Conservation (phyloP, 1,284 basidiomycete genomes). For the Entoloma clypeatum region DNA sequence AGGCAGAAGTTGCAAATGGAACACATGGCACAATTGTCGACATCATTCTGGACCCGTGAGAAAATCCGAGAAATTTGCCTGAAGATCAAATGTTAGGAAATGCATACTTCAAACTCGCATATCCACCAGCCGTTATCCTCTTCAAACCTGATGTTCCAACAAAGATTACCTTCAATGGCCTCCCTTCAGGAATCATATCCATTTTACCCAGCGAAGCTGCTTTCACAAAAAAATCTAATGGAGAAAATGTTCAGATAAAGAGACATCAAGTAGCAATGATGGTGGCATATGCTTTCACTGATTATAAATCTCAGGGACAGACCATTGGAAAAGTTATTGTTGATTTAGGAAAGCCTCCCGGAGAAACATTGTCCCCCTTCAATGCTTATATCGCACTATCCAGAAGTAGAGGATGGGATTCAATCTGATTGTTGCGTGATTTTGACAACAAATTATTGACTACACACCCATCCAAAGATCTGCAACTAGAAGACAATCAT, state of each 20-base stretch:
- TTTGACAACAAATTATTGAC: not conserved
- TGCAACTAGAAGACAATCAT: not conserved
- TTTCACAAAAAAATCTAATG: not conserved
- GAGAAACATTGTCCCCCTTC: conserved; percentile 1
- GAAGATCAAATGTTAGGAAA: not conserved
- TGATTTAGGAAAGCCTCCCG: conserved; percentile 9
- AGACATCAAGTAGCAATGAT: conserved; percentile 4
- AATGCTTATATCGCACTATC: not conserved
- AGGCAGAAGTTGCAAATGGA: conserved; percentile 26
- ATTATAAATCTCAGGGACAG: conserved; percentile 11
- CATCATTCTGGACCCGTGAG: conserved; percentile 22
- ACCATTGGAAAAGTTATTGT: conserved; percentile 5
- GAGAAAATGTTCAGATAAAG: not conserved
- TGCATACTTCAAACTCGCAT: not conserved
- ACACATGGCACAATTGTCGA: conserved; percentile 21
- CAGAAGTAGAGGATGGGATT: not conserved
- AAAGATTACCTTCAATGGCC: not conserved
- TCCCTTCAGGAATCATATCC: conserved; percentile 4
- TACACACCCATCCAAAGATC: not conserved
- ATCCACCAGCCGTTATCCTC: conserved; percentile 2
- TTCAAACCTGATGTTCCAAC: conserved; percentile 1
- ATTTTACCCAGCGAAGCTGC: conserved; percentile 1
- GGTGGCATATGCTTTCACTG: conserved; percentile 10
- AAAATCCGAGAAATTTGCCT: conserved; percentile 7
- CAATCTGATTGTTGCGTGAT: not conserved